Percentiles rank a stretch among this genome's conserved stretches.
Conservation (phyloP, 1,139 yeast species). For the Sugiyamaella castrensis region DNA sequence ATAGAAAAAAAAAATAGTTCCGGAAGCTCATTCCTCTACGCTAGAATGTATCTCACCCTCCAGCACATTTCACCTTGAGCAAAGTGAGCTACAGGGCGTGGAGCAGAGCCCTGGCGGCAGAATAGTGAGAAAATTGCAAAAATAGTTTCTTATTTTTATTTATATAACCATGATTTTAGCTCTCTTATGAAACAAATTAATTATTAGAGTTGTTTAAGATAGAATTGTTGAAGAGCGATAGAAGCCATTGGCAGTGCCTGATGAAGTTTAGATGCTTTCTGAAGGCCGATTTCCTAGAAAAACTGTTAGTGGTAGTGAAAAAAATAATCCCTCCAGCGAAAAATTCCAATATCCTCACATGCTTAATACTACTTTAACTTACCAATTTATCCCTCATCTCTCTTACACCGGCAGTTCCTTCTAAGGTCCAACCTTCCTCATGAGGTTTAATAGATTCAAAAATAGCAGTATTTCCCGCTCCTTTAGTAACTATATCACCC, state of each 20-base stretch:
- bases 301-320: neutral
- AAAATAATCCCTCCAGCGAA: too few species aligned
- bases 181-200: neutral
- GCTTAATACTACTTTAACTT: constrained; percentile 5
- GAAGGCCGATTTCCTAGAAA: constrained; percentile 9
- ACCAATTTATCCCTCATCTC: constrained; percentile 6
- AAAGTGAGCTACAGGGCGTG: too few species aligned
- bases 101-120: too few species aligned
- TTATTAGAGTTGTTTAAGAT: constrained; percentile 6
- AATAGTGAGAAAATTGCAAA: too few species aligned
- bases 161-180: neutral
- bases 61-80: too few species aligned
- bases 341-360: too few species aligned
- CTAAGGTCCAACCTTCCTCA: constrained; percentile 7
- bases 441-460: constrained; percentile 11
- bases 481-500: constrained; percentile 15
- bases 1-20: too few species aligned
- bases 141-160: neutral
- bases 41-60: too few species aligned
- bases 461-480: constrained; percentile 16
- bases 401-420: neutral
- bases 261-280: constrained; percentile 6
- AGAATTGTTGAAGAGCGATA: constrained; percentile 14
- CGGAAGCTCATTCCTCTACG: too few species aligned
- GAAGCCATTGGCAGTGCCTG: constrained; percentile 17